Evolutionary conservation across 805 yeast genomes (phyloP), one percentile per base, ranked within the genome.

Genomic region (Zygosaccharomyces bisporus): DNA sequence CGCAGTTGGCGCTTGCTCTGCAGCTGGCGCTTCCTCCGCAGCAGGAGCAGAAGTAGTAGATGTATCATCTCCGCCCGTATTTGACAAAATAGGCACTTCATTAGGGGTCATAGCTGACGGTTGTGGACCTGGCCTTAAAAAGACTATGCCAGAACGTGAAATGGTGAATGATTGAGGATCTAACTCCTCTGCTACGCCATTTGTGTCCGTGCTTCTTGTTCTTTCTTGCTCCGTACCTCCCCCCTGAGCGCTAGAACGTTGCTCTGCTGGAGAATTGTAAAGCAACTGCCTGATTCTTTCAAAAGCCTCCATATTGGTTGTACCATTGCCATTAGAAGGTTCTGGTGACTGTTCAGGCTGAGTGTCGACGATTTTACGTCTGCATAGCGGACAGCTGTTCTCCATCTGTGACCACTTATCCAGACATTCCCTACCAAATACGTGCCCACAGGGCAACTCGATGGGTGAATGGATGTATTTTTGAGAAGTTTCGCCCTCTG

Each of bases 371-470:
- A 83, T 68, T 16, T 73, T 68, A 13, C 70, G 70, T 46, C 98
- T 79, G 61, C 99, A 91, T 37, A 91, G 66, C 0, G 99, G 99
- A 61, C 98, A 90, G 2, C 87, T 78, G 23, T 78, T 75, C 55
- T 84, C 81, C 18, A 76, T 68, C 48, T 74, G 76, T 40, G 91
- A 75, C 99, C 99, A 91, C 54, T 83, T 86, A 46, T 72, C 76
- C 18, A 89, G 69, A 68, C 99, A 91, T n/a, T 78, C 75, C 49
- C 81, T 74, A 5, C 99, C 98, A 70, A 93, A 91, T 0, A 80
- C 60, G 59, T 91, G 99, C 6, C 80, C 80, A 63, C 99, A 91
- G 0, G 95, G 93, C 75, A 91, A 71, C 46, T 75, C 69, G 1
- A 85, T 72, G 0, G 96, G 84, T 3, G 73, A 63, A 61, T 93